phyloP scores from a whole-genome alignment of 257 asterid species.

The Gynochthodes officinalis region DNA sequence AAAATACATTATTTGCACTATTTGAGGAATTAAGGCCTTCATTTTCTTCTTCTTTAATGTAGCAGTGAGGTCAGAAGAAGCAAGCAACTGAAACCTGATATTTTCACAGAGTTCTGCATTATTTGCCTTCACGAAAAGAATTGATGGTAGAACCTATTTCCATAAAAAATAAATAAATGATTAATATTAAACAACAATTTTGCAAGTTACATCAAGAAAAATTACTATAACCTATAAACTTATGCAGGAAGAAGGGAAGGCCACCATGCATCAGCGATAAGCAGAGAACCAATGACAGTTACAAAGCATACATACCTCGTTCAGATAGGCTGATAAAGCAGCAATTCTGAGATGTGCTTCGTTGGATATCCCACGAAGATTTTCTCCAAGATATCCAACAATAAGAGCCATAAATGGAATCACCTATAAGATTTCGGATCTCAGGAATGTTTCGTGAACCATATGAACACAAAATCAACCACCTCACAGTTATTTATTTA shows the following conservation, averaged over 20 bases:
- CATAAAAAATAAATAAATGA: constrained; percentile 13
- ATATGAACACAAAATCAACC: constrained; percentile 8
- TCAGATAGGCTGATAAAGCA: constrained; percentile 76
- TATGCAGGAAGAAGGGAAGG: not conserved
- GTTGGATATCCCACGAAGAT: constrained; percentile 63
- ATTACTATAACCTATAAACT: not conserved
- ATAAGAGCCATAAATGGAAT: constrained; percentile 67
- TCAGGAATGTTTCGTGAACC: constrained; percentile 2
- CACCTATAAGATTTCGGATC: constrained; percentile 19
- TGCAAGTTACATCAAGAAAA: not conserved
- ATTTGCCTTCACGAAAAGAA: constrained; percentile 90
- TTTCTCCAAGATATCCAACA: constrained; percentile 78
- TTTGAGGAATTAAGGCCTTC: constrained; percentile 88
- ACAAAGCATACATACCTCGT: constrained; percentile 51
- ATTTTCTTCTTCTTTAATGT: constrained; percentile 65
- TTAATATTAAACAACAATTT: constrained; percentile 15
- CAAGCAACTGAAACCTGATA: constrained; percentile 66
- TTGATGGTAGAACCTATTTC: constrained; percentile 70
- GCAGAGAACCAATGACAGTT: not conserved
- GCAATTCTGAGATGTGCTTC: constrained; percentile 66
- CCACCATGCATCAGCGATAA: not conserved
- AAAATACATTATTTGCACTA: constrained; percentile 59
- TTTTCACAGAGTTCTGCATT: constrained; percentile 68
- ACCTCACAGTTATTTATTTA: not conserved
- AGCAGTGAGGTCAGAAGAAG: constrained; percentile 61